Base-by-base conservation (phyloP, 2,329 filamentous ascomycete species). In the Clonostachys solani region DNA sequence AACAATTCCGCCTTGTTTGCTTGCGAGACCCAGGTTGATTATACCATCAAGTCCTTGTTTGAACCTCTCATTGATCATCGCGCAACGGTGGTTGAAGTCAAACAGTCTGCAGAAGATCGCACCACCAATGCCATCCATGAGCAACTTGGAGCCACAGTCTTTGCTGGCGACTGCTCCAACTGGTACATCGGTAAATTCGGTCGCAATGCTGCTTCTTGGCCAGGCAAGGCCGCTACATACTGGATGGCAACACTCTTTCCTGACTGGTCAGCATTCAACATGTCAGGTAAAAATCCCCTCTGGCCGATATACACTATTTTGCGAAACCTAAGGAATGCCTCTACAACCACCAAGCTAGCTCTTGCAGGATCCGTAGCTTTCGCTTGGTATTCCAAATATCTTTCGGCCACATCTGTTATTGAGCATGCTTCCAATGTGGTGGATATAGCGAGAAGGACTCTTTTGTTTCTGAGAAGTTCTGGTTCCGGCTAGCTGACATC, bases 121-220 rank as follows among this genome's bases (percentile, higher is more conserved):
- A 18, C 41, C n/a, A 49, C 49, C 35, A 54, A 53, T 18, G 49
- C 45, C 15, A 52, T 55, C 29, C 53, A 55, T 34, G 16, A 45
- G 36, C 45, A 53, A 38, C 45, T 54, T 35, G 19, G 36, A 13
- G 52, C 38, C 36, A 54, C 48, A 7, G 52, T 54, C 1, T 53
- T 54, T 29, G 46, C 51, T 12, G 51, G 46, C 15, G 50, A 52
- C 44, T 54, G 52, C 45, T 52, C 51, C 29, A 54, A 53, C 46
- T 52, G 52, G 52, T 54, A 54, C 41, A 54, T 54, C 42, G 52
- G 52, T 7, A 33, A 52, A 37, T 52, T 44, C 33, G 52, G 52
- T n/a, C 52, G 52, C 34, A 54, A 54, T 34, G 50, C 63, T 1
- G 66, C 66, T 1, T 64, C 61, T 5, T 68, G 64, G 63, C 66